phyloP scores from a whole-genome alignment of 2,329 filamentous ascomycete genomes.

The Escovopsis sp. region DNA sequence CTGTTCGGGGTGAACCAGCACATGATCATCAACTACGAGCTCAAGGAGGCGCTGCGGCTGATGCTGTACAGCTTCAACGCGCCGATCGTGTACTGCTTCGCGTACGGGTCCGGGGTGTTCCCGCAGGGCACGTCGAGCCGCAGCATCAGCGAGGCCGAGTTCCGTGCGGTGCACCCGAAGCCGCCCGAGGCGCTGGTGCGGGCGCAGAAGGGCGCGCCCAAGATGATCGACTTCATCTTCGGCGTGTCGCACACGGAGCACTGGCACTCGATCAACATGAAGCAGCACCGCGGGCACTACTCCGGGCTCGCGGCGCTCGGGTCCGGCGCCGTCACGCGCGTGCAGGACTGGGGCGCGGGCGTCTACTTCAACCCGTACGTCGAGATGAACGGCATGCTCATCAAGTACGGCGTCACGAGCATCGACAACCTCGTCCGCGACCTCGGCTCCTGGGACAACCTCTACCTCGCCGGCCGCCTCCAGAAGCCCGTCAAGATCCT shows the following conservation, averaged over 20 bases:
- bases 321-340: slow-evolving; percentile 67
- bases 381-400: slow-evolving; percentile 83
- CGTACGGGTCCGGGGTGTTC: slow-evolving; percentile 94
- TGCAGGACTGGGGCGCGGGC: slow-evolving; percentile 88
- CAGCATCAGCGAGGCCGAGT: slow-evolving; percentile 39
- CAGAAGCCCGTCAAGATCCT: slow-evolving; percentile 98
- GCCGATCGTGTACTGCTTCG: slow-evolving; percentile 90
- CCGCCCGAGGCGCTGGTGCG: slow-evolving; percentile 68
- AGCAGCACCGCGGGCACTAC: slow-evolving; percentile 83
- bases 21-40: slow-evolving; percentile 88
- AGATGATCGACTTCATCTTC: slow-evolving; percentile 98
- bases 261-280: slow-evolving; percentile 89
- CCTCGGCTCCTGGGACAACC: slow-evolving; percentile 77
- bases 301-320: slow-evolving; percentile 71
- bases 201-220: slow-evolving; percentile 74
- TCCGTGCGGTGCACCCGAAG: slow-evolving; percentile 61
- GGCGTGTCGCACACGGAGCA: slow-evolving; percentile 89
- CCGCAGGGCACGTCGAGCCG: slow-evolving; percentile 49
- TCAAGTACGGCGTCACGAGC: slow-evolving; percentile 97
- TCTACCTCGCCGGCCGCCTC: slow-evolving; percentile 90
- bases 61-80: slow-evolving; percentile 86
- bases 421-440: slow-evolving; percentile 79
- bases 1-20: slow-evolving; percentile 88
- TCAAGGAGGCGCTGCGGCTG: slow-evolving; percentile 77
- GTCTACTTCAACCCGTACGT: slow-evolving; percentile 97